Evolutionary conservation across 108 stramenopile species (phyloP), one percentile per base, ranked within the genome.

Genomic region (Stephanodiscus triporus): DNA sequence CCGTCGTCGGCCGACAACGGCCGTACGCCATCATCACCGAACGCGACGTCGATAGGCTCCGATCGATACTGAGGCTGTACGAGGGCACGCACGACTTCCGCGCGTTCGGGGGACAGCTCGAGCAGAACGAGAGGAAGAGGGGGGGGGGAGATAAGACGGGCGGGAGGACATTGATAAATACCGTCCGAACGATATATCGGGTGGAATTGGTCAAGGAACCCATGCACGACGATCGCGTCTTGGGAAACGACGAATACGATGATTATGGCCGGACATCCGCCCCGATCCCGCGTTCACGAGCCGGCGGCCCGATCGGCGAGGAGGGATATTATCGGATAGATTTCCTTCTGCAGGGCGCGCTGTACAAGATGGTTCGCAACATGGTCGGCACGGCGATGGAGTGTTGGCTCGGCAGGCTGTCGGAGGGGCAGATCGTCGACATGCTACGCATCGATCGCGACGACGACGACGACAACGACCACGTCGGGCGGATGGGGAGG

Each of bases 291-390:
- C n/a, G n/a, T n/a, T n/a, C 40, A 9, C 10, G 40, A 40, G 11
- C 8, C 8, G 40, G 8, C 54, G 70, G 70, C 24, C 66, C 72
- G 43, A 53, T 69, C 49, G 66, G 73, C 10, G 91, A 92, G 73
- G 80, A 76, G 45, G 81, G 78, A 32, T 66, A 82, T 54, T 91
- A 87, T 62, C 75, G 91, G 32, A 91, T 95, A 40, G 91, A 95
- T 30, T 78, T 95, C 54, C 47, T 73, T 19, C 60, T 95, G 37
- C 66, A 91, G 26, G 94, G 94, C 37, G 94, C 94, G 14, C 59
- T 95, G 61, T 95, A 95, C 76, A 95, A 92, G 68, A 91, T 91
- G 88, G 88, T 95, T 1, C 82, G 94, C 36, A 95, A 95, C 61
- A 86, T 95, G 86, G 89, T 95, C 5, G 94, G 94, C 9, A 90